Evolutionary conservation across 2,329 filamentous ascomycete genomes (phyloP).

Genomic region (Fusarium siculi): DNA sequence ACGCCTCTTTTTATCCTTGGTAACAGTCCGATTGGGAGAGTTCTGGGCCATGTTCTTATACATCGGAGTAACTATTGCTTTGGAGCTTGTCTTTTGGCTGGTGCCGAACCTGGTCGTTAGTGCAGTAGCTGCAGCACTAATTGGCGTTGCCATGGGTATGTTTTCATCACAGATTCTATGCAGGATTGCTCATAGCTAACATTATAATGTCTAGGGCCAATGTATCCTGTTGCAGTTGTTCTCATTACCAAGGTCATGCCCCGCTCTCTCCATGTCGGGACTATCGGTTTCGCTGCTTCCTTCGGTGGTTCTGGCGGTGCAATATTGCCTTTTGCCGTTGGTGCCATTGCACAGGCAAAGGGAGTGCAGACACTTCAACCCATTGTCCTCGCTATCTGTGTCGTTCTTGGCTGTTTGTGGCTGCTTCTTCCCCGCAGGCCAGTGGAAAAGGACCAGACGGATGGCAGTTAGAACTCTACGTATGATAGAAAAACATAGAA

Average conservation of each 20-base stretch:
- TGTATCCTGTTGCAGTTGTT: neutral
- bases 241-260: neutral
- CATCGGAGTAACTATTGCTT: neutral
- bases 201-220: neutral
- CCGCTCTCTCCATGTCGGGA: neutral
- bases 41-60: neutral
- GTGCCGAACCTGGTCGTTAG: neutral
- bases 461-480: neutral
- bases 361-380: neutral
- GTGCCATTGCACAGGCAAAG: neutral
- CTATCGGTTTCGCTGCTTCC: neutral
- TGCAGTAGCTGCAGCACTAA: neutral
- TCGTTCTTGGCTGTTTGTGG: neutral
- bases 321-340: neutral
- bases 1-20: neutral
- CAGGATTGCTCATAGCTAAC: neutral
- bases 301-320: neutral
- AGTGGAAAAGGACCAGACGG: neutral
- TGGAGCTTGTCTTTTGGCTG: neutral
- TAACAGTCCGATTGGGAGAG: neutral
- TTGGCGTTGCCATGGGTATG: neutral
- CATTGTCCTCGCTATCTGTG: neutral
- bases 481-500: neutral
- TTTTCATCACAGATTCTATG: neutral
- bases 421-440: neutral